These are phyloP conservation scores for Saturnispora gosingensis DNA, from an alignment of 805 yeast species.

Conservation along the genomic window DNA sequence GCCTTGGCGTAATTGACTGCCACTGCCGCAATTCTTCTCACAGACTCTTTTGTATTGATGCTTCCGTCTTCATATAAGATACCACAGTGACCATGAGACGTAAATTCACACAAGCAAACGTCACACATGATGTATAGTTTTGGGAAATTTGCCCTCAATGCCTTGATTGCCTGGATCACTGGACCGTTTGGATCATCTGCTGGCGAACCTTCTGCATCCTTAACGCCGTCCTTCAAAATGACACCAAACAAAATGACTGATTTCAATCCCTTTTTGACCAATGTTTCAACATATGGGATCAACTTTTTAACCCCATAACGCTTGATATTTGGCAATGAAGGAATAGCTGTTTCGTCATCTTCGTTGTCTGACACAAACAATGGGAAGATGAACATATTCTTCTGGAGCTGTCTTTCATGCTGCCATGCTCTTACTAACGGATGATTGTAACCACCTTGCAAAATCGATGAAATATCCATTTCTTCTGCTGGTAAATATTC, in stretches of 20 bases:
- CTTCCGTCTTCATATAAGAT: constrained; percentile 79
- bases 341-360: constrained; percentile 69
- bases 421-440: constrained; percentile 91
- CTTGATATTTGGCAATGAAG: constrained; percentile 79
- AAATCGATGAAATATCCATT: constrained; percentile 60
- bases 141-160: constrained; percentile 60
- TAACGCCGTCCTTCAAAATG: constrained; percentile 61
- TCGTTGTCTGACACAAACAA: constrained; percentile 72
- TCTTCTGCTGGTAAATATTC: constrained; percentile 52
- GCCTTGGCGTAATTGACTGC: constrained; percentile 94
- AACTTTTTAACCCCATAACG: constrained; percentile 78
- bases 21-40: constrained; percentile 81
- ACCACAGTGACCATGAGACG: constrained; percentile 98
- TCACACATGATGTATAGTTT: constrained; percentile 83
- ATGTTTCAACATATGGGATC: constrained; percentile 55
- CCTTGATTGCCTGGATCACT: constrained; percentile 70
- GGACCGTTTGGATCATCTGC: constrained; percentile 98
- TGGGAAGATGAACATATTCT: constrained; percentile 89
- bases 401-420: constrained; percentile 68
- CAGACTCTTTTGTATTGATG: constrained; percentile 65
- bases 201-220: constrained; percentile 75
- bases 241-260: constrained; percentile 92
- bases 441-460: constrained; percentile 93
- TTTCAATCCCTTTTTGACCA: constrained; percentile 72
- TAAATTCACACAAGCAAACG: constrained; percentile 94